Evolutionary conservation across 345 rosid species (phyloP), one percentile per base, ranked within the genome.

Genomic region (Gynandropsis gynandra): DNA sequence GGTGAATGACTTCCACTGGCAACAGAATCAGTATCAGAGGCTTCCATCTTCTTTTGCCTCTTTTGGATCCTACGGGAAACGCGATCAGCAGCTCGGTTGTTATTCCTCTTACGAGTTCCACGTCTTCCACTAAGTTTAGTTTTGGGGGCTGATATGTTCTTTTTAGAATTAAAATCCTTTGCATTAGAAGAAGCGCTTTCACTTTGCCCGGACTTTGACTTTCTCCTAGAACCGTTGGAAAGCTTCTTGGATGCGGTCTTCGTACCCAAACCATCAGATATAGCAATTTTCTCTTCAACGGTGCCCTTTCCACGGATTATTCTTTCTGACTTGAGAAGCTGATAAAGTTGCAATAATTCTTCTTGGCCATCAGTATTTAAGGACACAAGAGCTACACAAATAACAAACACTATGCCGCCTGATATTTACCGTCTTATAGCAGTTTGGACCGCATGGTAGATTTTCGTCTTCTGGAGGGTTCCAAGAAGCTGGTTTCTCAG

Each of bases 161-260:
- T 56, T 39, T 74, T 40, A 13, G 76, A 56, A 59, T 64, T 32
- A 36, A 73, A 69, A 52, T 76, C 88, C 35, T 80, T 85, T n/a
- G 73, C 90, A 71, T 78, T 93, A 54, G 95, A 88, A 5, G 95
- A 88, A 15, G 99, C 94, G 74, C 95, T 88, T 76, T 88, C 97
- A 70, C 87, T 78, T 64, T 80, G 88, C 73, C 69, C 61, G 52
- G 88, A 74, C 58, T 81, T 88, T 41, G 61, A 32, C 62, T 76
- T 77, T 70, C 56, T 80, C 60, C 73, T 69, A 55, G 76, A 62
- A 63, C 70, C 61, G 67, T 71, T 77, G 59, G 80, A 75, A 12
- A 69, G 51, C 63, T 82, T 89, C 66, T 69, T 66, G 16, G 77
- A 68, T 55, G 74, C 57, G 43, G 58, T 60, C 32, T 70, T 70